Conservation (phyloP, 805 yeast genomes). For the Danielia oregonensis region DNA sequence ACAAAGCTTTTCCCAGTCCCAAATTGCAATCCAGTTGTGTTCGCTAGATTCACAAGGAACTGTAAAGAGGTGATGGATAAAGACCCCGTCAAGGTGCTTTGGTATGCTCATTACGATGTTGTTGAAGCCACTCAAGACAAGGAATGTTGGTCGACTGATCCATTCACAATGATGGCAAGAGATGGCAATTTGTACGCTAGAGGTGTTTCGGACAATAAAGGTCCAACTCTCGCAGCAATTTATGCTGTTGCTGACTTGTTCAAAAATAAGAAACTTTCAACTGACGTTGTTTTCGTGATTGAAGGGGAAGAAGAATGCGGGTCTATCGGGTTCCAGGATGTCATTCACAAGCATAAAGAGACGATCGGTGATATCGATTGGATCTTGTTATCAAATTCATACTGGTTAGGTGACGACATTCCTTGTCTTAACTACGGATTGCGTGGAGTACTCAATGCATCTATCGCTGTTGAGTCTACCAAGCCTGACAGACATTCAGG, state of each 20-base stretch:
- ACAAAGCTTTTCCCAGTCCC: slow-evolving; percentile 69
- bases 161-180: slow-evolving; percentile 68
- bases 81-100: slow-evolving; percentile 47
- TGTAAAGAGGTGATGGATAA: slow-evolving; percentile 2
- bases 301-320: slow-evolving; percentile 98
- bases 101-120: slow-evolving; percentile 97
- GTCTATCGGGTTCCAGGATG: slow-evolving; percentile 75
- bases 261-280: slow-evolving; percentile 46
- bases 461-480: slow-evolving; percentile 67
- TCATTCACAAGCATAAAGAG: slow-evolving; percentile 48
- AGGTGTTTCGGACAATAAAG: slow-evolving; percentile 94
- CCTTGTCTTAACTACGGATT: slow-evolving; percentile 95
- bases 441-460: slow-evolving; percentile 83
- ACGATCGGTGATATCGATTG: slow-evolving; percentile 77
- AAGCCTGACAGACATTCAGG: slow-evolving; percentile 93
- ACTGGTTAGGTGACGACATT: slow-evolving; percentile 85
- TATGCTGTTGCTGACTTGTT: slow-evolving; percentile 78
- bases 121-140: slow-evolving; percentile 65
- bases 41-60: slow-evolving; percentile 58
- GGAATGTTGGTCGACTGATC: slow-evolving; percentile 69
- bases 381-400: slow-evolving; percentile 85
- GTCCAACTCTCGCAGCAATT: slow-evolving; percentile 84
- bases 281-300: slow-evolving; percentile 77
- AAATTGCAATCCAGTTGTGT: slow-evolving; percentile 82
- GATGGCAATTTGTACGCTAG: slow-evolving; percentile 88